Percentiles rank a stretch among this genome's conserved stretches.
These are phyloP conservation scores for Corylus americana DNA, from an alignment of 306 rosid genomes.

Conservation along the genomic window DNA sequence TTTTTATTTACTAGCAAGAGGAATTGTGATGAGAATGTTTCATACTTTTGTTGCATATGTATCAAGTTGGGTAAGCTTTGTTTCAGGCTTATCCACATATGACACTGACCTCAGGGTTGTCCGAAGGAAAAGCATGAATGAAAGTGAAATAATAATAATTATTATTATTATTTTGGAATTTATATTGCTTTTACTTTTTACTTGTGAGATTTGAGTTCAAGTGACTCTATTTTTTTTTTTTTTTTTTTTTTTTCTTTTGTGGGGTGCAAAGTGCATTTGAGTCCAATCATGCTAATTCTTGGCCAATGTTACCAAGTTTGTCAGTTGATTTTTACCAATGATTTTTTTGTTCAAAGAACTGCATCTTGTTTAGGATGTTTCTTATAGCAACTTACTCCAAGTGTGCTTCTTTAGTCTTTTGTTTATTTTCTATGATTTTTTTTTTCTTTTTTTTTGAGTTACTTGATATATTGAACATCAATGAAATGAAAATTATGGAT, in stretches of 20 bases:
- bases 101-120: not conserved
- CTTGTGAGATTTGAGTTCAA: not conserved
- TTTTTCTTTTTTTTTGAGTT: too few relatives aligned
- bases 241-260: too few relatives aligned
- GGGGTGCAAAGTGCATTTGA: not conserved
- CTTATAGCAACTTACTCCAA: too few relatives aligned
- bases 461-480: too few relatives aligned
- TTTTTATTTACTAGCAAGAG: not conserved
- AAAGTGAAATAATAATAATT: not conserved
- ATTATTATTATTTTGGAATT: not conserved
- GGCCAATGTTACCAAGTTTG: not conserved
- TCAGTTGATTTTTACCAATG: not conserved
- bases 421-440: too few relatives aligned
- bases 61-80: not conserved
- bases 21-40: not conserved
- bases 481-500: too few relatives aligned
- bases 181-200: not conserved
- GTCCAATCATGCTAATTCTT: not conserved
- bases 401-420: too few relatives aligned
- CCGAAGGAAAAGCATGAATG: not conserved
- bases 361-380: too few relatives aligned
- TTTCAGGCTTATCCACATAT: not conserved
- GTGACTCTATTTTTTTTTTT: too few relatives aligned
- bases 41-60: not conserved
- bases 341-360: too few relatives aligned